Percentiles rank a stretch among this genome's conserved stretches.
phyloP scores from a whole-genome alignment of 192 early-diverging fungal species.

The Backusella australiensis region DNA sequence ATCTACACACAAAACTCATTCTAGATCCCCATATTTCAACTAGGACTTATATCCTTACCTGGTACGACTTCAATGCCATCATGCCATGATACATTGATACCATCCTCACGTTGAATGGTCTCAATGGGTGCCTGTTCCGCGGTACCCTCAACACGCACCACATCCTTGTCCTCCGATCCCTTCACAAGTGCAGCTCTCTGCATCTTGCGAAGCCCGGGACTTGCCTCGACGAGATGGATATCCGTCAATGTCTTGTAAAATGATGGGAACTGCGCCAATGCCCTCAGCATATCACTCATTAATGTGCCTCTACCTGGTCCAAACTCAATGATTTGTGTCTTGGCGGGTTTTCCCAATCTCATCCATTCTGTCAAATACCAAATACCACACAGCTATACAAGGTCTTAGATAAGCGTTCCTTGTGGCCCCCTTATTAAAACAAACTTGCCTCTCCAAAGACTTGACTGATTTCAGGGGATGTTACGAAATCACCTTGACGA shows the following conservation, averaged over 20 bases:
- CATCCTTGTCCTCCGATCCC: constrained; percentile 31
- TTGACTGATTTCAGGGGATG: constrained; percentile 96
- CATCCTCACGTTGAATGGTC: constrained; percentile 32
- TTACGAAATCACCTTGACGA: constrained; percentile 87
- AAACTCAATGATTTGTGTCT: constrained; percentile 67
- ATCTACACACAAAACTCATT: constrained; percentile 17
- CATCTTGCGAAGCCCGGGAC: constrained; percentile 66
- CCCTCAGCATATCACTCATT: constrained; percentile 88
- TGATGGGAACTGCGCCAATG: constrained; percentile 62
- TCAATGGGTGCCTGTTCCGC: constrained; percentile 15
- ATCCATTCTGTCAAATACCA: constrained; percentile 89
- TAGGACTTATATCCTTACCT: constrained; percentile 15
- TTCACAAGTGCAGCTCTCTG: constrained; percentile 54
- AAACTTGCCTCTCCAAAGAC: constrained; percentile 91
- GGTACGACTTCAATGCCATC: constrained; percentile 63
- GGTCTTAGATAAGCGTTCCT: no score
- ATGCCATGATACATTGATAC: constrained; percentile 63
- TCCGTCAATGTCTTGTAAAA: constrained; percentile 59
- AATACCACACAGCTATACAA: constrained; percentile 68
- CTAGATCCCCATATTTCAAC: neutral
- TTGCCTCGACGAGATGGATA: constrained; percentile 86
- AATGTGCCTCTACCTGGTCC: constrained; percentile 96
- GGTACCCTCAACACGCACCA: constrained; percentile 26
- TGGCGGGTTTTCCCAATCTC: constrained; percentile 57
- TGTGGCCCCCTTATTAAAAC: no score